Base-by-base conservation (phyloP, 192 early-diverging fungal genomes). In the Radiomyces spectabilis region DNA sequence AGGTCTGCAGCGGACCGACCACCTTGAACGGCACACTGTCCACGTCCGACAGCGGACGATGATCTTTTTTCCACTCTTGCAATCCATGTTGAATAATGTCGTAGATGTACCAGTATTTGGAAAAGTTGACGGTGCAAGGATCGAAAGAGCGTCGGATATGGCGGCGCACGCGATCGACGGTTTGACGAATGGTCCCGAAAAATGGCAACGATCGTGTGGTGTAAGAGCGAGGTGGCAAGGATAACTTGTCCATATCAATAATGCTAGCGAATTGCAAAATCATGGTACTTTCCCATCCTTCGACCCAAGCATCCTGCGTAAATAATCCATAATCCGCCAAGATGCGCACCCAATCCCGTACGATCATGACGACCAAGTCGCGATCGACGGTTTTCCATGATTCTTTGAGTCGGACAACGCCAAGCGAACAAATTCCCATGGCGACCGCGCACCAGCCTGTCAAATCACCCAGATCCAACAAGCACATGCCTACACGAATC, bases 401-500 rank as follows among this genome's bases (percentile, higher is more conserved):
- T 59, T 88, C 83, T 41, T 75, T 74, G 38, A 88, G 55, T 21
- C 86, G 75, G 1, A 80, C 68, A 21, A 88, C 71, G 10, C 76
- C 82, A 24, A 83, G 77, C 29, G 80, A 80, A 19, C 83, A 85
- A 0, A 88, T 53, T 4, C 78, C 83, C 56, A 78, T 80, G 3
- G 85, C 86, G 43, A 88, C 72, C 0, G 83, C 77, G 1, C 75
- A 64, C 76, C 83, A 88, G 18, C 80, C 72, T 15, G 76, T 69
- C 44, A 84, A 76, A 38, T 88, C 86, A 32, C 82, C 79, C 21
- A 86, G 61, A 4, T 30, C 22, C 1, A 78, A 63, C 40, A 75
- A 69, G 45, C 61, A 68, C 18, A 75, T 66, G 16, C 83, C 86
- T 16, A 82, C 77, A 13, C 66, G 62, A 46, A 88, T 82, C 86